phyloP scores from a whole-genome alignment of 2,329 filamentous ascomycete species.

The Aspergillus brasiliensis region DNA sequence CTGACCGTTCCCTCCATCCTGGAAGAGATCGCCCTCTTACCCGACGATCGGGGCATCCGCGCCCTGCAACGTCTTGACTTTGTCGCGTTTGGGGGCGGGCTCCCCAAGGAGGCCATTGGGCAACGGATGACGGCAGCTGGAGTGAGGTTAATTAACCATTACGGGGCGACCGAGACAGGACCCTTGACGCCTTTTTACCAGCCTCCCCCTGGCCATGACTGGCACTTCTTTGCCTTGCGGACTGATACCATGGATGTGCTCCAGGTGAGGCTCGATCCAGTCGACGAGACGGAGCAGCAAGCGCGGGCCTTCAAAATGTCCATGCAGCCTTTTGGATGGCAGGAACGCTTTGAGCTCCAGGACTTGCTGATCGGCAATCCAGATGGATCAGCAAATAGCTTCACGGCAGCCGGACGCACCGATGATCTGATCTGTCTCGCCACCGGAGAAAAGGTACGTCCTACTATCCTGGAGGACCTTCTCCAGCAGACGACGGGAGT shows the following conservation, averaged over 20 bases:
- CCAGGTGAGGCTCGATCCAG: background rate
- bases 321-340: constrained; percentile 12
- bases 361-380: constrained; percentile 4
- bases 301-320: too few relatives aligned
- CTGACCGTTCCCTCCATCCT: constrained; percentile 8
- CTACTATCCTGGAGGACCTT: background rate
- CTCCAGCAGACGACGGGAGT: background rate
- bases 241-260: background rate
- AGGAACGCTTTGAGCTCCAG: constrained; percentile 5
- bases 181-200: constrained; percentile 4
- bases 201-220: background rate
- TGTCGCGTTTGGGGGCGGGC: background rate
- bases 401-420: background rate
- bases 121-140: background rate
- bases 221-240: constrained; percentile 9
- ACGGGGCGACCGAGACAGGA: constrained; percentile 11
- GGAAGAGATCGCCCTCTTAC: background rate
- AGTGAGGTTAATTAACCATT: constrained; percentile 2
- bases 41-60: background rate
- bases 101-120: background rate
- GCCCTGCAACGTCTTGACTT: background rate
- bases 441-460: constrained; percentile 8
- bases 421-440: constrained; percentile 8
- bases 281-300: background rate
- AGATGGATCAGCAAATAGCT: background rate